Base-by-base conservation (phyloP, 139 green algal genomes). In the Chlamydomonas schloesseri region DNA sequence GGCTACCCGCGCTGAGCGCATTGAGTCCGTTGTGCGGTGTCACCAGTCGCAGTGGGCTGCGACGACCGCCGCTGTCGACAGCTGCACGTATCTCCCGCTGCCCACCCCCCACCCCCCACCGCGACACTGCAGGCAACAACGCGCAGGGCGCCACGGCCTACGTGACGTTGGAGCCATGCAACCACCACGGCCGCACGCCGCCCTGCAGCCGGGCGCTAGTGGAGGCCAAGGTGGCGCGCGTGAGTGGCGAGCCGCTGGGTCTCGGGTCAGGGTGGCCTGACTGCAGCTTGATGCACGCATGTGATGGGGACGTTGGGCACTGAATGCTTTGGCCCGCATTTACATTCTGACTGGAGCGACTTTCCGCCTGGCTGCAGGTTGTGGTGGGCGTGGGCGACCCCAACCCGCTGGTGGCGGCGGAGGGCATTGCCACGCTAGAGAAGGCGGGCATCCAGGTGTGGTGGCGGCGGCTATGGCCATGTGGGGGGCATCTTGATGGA, bases 111-210 rank as follows among this genome's bases (percentile, higher is more conserved):
- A n/a, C n/a, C n/a, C n/a, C n/a, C n/a, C n/a, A n/a, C n/a, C n/a
- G n/a, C n/a, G n/a, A n/a, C n/a, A n/a, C n/a, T n/a, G n/a, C 89
- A 93, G 94, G 95, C 29, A 91, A 92, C 46, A 17, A 29, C 11
- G 96, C 96, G 4, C 24, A 88, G 53, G 97, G 97, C 14, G 96
- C 94, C 26, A 99, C 98, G 15, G 98, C 98, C 10, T 99, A 99
- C 92, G 98, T 99, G 10, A 99, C 95, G 0, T 91, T 99, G 31
- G 98, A 99, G 93, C 98, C 98, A 0, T 99, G 98, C 94, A 97
- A 98, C 90, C 98, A 99, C 89, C 97, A 96, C 64, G 98, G 98
- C 17, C 88, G 95, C 47, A 99, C 98, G 26, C 97, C 98, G 53
- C 98, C 97, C 14, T 99, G 98, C 94, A 97, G 90, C 82, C 77